Evolutionary conservation across 371 early-diverging fungal species (phyloP).

Genomic region (Capillidium rhysosporum): DNA sequence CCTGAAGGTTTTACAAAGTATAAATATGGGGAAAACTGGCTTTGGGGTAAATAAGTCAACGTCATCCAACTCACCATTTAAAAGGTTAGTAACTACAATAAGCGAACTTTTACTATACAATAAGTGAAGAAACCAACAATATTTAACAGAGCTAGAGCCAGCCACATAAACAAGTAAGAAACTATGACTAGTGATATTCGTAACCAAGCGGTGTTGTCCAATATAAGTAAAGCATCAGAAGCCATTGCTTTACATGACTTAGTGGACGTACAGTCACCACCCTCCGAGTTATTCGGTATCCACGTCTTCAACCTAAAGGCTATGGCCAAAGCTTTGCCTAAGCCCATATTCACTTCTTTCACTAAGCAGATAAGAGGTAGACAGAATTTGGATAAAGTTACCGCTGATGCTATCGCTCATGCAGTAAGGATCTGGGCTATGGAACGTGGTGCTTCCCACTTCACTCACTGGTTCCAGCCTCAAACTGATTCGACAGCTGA

Average conservation of each 20-base stretch:
- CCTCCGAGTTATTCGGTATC: conserved; percentile 77
- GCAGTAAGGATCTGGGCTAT: conserved; percentile 93
- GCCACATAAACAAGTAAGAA: too few relatives aligned
- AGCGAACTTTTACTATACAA: too few relatives aligned
- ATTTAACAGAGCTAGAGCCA: too few relatives aligned
- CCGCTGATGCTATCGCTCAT: conserved; percentile 94
- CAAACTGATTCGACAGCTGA: conserved; percentile 95
- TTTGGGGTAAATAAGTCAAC: too few relatives aligned
- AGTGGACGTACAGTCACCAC: not conserved
- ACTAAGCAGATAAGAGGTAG: conserved; percentile 74
- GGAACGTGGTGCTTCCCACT: conserved; percentile 88
- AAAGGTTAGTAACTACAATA: too few relatives aligned
- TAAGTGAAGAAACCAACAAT: too few relatives aligned
- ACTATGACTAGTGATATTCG: not conserved
- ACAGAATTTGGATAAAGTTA: conserved; percentile 65
- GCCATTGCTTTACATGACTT: not conserved
- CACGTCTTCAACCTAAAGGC: conserved; percentile 79
- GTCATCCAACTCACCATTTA: too few relatives aligned
- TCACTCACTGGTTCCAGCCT: conserved; percentile 99
- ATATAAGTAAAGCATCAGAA: not conserved
- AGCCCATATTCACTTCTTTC: conserved; percentile 81
- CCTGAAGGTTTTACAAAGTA: too few relatives aligned
- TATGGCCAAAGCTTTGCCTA: conserved; percentile 76
- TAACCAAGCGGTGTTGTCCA: not conserved
- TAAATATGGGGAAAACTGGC: too few relatives aligned